Base-by-base conservation (phyloP, 2,329 filamentous ascomycete genomes). In the Stachybotrys chlorohalonatus region DNA sequence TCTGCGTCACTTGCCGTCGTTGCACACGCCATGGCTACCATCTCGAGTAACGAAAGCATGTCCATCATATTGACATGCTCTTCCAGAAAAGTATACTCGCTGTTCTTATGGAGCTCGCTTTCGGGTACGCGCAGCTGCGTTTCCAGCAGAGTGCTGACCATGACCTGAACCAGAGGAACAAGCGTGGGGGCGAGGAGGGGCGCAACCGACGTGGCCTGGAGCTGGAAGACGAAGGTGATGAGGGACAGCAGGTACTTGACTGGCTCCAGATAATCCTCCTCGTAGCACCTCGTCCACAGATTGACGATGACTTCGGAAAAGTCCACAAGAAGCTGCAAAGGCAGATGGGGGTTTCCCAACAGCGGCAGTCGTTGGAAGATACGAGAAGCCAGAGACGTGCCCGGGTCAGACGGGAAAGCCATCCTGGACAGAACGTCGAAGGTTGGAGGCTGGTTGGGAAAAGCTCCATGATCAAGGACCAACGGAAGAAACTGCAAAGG, bases 371-470 rank as follows among this genome's bases (percentile, higher is more conserved):
- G 80, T 58, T 88, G 83, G 53, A 89, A 80, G 32, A 92, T 79
- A 24, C 85, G 75, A 3, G 87, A 82, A 0, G 87, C 82, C 7
- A 92, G 74, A 0, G 83, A 85, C 49, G 78, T 78, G 1, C 71
- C 67, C 1, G 80, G 78, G n/a, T 82, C 74, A 0, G 87, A 87
- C 1, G 86, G 84, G 53, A 90, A 84, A 5, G 75, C 67, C 66
- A 84, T 83, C 50, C 80, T 81, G 7, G 84, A 78, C 15, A 93
- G 73, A 2, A 80, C 76, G 61, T 93, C 87, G 49, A 93, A 80
- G 0, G 83, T 85, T 15, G 85, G 77, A 3, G 83, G 78, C 47
- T 81, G 77, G 15, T 76, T 75, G 49, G 76, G 75, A 0, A 74
- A 72, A 15, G 78, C 74, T 8, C 77, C 78, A 59, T 90, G 84